These are phyloP conservation scores for Eleusine coracana DNA, from an alignment of 176 grass and related monocot species.

Conservation along the genomic window DNA sequence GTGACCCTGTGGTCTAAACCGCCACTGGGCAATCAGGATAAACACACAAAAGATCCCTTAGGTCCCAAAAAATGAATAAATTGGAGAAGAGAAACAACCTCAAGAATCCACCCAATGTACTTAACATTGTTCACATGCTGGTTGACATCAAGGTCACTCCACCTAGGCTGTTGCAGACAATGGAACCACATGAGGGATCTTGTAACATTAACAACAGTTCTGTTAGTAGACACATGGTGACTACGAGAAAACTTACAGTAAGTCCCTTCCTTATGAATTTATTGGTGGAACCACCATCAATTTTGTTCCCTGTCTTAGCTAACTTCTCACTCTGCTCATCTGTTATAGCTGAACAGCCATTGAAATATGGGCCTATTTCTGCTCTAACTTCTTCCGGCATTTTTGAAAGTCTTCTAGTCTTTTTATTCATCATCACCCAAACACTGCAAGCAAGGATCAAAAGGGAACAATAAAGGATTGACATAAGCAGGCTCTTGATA, in stretches of 20 bases:
- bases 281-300: background rate
- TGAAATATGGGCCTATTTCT: slow-evolving; percentile 69
- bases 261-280: slow-evolving; percentile 2
- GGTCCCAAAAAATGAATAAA: background rate
- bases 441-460: slow-evolving; percentile 30
- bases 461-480: background rate
- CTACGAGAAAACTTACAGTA: background rate
- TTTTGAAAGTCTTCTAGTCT: slow-evolving; percentile 63
- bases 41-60: background rate
- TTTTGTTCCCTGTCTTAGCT: background rate
- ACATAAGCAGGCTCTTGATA: background rate
- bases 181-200: background rate
- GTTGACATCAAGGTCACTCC: slow-evolving; percentile 57
- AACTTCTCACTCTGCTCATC: slow-evolving; percentile 41
- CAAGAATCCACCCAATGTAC: slow-evolving; percentile 63
- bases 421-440: slow-evolving; percentile 85
- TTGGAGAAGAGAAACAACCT: slow-evolving; percentile 30
- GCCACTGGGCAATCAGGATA: background rate
- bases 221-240: background rate
- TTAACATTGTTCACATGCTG: slow-evolving; percentile 66
- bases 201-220: background rate
- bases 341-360: slow-evolving; percentile 44
- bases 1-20: background rate
- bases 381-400: slow-evolving; percentile 69
- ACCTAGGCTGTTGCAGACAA: slow-evolving; percentile 43